Percentiles rank a stretch among this genome's conserved stretches.
Evolutionary conservation across 495 filamentous ascomycete species (phyloP).

Genomic region (Glarea lozoyensis): DNA sequence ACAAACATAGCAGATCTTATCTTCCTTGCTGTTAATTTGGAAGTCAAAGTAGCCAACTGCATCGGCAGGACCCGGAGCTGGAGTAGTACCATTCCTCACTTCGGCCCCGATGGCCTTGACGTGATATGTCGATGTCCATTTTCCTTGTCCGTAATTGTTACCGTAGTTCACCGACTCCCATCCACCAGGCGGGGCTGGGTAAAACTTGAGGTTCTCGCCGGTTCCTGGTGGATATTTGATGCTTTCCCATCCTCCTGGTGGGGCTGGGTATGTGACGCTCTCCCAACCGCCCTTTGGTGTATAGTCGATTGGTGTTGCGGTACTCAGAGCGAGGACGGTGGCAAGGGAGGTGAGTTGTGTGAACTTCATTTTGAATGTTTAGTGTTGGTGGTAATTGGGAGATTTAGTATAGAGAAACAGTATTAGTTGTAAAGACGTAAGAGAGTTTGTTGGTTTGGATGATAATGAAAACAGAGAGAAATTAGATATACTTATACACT

Average conservation of each 20-base stretch:
- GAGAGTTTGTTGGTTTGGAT: too few relatives aligned
- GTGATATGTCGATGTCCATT: constrained; percentile 30
- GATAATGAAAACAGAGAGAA: too few relatives aligned
- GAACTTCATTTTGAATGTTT: constrained; percentile 5
- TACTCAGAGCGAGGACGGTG: neutral
- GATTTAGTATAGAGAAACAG: too few relatives aligned
- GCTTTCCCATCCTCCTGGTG: constrained; percentile 11
- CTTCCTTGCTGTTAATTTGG: constrained; percentile 25
- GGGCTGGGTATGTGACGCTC: constrained; percentile 6
- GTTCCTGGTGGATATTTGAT: constrained; percentile 14
- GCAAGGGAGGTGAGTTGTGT: neutral
- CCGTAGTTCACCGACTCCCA: too few relatives aligned
- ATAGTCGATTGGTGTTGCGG: neutral
- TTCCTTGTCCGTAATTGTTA: too few relatives aligned
- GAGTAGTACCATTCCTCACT: constrained; percentile 28
- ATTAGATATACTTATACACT: too few relatives aligned
- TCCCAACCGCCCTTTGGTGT: constrained; percentile 6
- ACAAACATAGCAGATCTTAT: constrained; percentile 4
- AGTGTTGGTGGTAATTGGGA: too few relatives aligned
- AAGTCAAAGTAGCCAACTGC: constrained; percentile 27
- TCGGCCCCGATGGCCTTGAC: constrained; percentile 27
- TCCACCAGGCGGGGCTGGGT: too few relatives aligned
- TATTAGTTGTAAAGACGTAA: too few relatives aligned
- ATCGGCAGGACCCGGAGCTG: constrained; percentile 7
- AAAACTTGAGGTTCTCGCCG: too few relatives aligned